Conservation (phyloP, 768 basidiomycete species). For the Kwoniella sp. region DNA sequence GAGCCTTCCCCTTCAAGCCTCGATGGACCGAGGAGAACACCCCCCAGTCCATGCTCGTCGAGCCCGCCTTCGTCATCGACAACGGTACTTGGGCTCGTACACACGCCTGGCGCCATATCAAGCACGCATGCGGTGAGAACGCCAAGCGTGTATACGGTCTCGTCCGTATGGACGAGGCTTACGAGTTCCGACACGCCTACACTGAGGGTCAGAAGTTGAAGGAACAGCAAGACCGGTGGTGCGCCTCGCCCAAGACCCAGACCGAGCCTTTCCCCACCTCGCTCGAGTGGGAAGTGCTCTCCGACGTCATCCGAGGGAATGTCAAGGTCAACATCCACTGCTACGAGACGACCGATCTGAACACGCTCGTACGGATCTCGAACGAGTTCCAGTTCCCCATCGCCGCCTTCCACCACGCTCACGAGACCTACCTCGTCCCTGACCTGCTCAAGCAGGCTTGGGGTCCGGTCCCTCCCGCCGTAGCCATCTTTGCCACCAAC, state of each 20-base stretch:
- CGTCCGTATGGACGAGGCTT: conserved; percentile 71
- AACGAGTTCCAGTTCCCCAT: conserved; percentile 65
- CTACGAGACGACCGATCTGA: conserved; percentile 64
- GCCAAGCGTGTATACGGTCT: conserved; percentile 28
- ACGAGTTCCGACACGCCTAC: conserved; percentile 69
- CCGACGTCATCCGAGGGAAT: conserved; percentile 56
- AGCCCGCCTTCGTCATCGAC: conserved; percentile 62
- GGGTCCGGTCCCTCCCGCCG: conserved; percentile 63
- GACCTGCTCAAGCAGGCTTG: conserved; percentile 67
- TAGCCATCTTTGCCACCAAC: conserved; percentile 70
- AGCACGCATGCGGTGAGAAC: conserved; percentile 62
- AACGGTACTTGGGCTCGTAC: conserved; percentile 53
- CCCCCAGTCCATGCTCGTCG: conserved; percentile 64
- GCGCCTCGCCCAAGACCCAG: conserved; percentile 43
- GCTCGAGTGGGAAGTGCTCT: conserved; percentile 54
- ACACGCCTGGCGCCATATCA: conserved; percentile 72
- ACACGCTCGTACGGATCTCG: conserved; percentile 57
- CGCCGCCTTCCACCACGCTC: conserved; percentile 54
- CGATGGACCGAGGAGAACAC: conserved; percentile 68
- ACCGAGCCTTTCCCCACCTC: conserved; percentile 60
- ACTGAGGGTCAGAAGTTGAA: conserved; percentile 64
- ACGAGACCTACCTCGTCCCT: conserved; percentile 77
- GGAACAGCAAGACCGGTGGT: conserved; percentile 56
- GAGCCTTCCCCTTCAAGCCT: conserved; percentile 69
- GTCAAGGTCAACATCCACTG: conserved; percentile 69